These are phyloP conservation scores for Dichotomocladium elegans DNA, from an alignment of 371 early-diverging fungal genomes.

Conservation along the genomic window DNA sequence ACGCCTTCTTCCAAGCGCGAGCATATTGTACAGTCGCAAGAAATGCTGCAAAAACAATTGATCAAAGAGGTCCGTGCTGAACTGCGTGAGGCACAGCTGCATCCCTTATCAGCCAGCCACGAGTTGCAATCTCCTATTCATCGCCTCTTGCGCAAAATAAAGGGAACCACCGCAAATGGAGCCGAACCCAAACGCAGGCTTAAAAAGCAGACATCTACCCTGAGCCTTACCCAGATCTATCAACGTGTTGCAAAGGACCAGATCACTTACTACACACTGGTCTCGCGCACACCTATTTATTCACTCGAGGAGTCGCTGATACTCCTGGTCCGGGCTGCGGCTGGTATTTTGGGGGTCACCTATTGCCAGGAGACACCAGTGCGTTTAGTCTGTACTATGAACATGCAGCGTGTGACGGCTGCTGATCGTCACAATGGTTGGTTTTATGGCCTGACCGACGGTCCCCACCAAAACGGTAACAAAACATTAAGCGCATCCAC, in stretches of 20 bases:
- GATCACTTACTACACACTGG: slow-evolving; percentile 27
- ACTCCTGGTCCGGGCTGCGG: slow-evolving; percentile 27
- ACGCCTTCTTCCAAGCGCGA: slow-evolving; percentile 15
- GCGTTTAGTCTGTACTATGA: slow-evolving; percentile 33
- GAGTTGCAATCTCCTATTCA: slow-evolving; percentile 26
- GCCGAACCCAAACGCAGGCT: slow-evolving; percentile 9
- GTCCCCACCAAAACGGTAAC: not conserved
- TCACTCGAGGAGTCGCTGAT: slow-evolving; percentile 28
- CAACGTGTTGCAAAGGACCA: slow-evolving; percentile 40
- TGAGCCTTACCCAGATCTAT: slow-evolving; percentile 32
- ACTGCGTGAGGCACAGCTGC: slow-evolving; percentile 26
- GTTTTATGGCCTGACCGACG: not conserved
- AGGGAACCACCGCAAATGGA: slow-evolving; percentile 10
- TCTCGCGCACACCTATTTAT: not conserved
- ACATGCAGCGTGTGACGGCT: slow-evolving; percentile 15
- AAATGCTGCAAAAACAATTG: slow-evolving; percentile 23
- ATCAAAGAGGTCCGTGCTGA: slow-evolving; percentile 27
- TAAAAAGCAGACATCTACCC: slow-evolving; percentile 29
- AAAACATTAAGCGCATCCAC: not conserved
- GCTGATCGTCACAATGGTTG: slow-evolving; percentile 1
- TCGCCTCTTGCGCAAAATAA: slow-evolving; percentile 29
- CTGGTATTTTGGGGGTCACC: slow-evolving; percentile 39
- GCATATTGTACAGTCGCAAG: slow-evolving; percentile 27
- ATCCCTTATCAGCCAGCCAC: slow-evolving; percentile 7
- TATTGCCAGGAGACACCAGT: slow-evolving; percentile 27